These are phyloP conservation scores for Fusarium tjaetaba DNA, from an alignment of 2,329 filamentous ascomycete genomes.

Conservation along the genomic window DNA sequence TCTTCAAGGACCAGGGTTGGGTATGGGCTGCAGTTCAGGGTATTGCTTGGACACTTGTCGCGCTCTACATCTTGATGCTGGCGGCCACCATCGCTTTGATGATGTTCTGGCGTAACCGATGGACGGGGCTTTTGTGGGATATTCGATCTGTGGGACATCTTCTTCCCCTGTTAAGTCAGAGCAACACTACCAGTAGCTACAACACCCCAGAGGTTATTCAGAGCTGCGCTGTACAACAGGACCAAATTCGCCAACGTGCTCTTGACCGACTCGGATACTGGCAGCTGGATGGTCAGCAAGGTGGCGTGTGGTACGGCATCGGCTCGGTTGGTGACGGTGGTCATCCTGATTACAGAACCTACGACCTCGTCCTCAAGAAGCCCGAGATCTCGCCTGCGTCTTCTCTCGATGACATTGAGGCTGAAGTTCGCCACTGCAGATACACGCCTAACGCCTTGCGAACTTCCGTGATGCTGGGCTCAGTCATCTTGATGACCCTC, in stretches of 20 bases:
- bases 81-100: slow-evolving; percentile 64
- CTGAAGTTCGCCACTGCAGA: slow-evolving; percentile 56
- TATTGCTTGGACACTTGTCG: slow-evolving; percentile 81
- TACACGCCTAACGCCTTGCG: slow-evolving; percentile 83
- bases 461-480: slow-evolving; percentile 71
- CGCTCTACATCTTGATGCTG: slow-evolving; percentile 75
- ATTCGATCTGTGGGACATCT: slow-evolving; percentile 83
- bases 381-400: slow-evolving; percentile 46
- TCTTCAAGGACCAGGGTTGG: slow-evolving; percentile 70
- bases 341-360: slow-evolving; percentile 35
- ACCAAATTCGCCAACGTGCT: slow-evolving; percentile 64
- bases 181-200: slow-evolving; percentile 81
- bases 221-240: slow-evolving; percentile 61
- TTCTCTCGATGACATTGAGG: slow-evolving; percentile 43
- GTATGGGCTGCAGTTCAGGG: slow-evolving; percentile 82
- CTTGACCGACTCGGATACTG: slow-evolving; percentile 87
- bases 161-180: slow-evolving; percentile 79
- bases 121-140: slow-evolving; percentile 87
- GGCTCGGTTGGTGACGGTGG: slow-evolving; percentile 60
- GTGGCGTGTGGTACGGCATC: slow-evolving; percentile 81
- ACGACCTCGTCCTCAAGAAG: slow-evolving; percentile 43
- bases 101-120: slow-evolving; percentile 70
- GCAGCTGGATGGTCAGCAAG: slow-evolving; percentile 71
- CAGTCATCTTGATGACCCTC: slow-evolving; percentile 67
- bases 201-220: slow-evolving; percentile 69